Conservation (phyloP, 2,329 filamentous ascomycete genomes). For the Colletotrichum eleusines region DNA sequence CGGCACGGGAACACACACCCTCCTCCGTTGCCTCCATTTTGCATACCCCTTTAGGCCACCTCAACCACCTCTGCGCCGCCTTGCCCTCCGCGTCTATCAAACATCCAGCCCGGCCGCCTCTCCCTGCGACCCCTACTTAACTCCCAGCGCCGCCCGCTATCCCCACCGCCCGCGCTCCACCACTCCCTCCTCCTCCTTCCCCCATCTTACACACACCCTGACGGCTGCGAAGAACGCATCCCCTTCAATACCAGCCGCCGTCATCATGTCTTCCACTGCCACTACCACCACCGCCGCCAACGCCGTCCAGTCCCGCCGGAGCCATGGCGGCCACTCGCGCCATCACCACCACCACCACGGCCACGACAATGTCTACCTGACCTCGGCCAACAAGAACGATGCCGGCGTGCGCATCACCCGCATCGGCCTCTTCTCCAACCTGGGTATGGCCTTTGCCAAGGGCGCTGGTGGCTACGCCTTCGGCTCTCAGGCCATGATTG, state of each 20-base stretch:
- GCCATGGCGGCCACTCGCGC: conserved; percentile 66
- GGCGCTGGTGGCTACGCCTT: conserved; percentile 93
- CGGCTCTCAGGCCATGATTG: conserved; percentile 92
- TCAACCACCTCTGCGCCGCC: conserved; percentile 44
- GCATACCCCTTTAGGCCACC: conserved; percentile 47
- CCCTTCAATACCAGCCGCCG: conserved; percentile 26
- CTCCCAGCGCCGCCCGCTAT: conserved; percentile 35
- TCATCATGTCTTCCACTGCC: conserved; percentile 54
- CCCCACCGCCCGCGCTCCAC: conserved; percentile 10
- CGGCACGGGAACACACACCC: conserved; percentile 47
- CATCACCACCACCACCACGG: conserved; percentile 73
- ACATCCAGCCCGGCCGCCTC: conserved; percentile 28
- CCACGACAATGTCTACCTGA: conserved; percentile 87
- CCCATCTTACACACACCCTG: conserved; percentile 25
- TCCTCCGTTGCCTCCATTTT: conserved; percentile 38
- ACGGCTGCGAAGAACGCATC: conserved; percentile 41
- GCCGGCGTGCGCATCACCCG: conserved; percentile 94
- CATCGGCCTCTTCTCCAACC: conserved; percentile 88
- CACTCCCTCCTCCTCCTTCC: conserved; percentile 19
- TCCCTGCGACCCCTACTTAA: conserved; percentile 41
- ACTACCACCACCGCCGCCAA: conserved; percentile 45
- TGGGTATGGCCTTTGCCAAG: conserved; percentile 94
- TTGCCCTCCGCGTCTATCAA: conserved; percentile 38
- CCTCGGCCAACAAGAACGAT: conserved; percentile 87
- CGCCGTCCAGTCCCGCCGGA: conserved; percentile 57